Base-by-base conservation (phyloP, 768 basidiomycete species). In the Pleurotus cornucopiae region DNA sequence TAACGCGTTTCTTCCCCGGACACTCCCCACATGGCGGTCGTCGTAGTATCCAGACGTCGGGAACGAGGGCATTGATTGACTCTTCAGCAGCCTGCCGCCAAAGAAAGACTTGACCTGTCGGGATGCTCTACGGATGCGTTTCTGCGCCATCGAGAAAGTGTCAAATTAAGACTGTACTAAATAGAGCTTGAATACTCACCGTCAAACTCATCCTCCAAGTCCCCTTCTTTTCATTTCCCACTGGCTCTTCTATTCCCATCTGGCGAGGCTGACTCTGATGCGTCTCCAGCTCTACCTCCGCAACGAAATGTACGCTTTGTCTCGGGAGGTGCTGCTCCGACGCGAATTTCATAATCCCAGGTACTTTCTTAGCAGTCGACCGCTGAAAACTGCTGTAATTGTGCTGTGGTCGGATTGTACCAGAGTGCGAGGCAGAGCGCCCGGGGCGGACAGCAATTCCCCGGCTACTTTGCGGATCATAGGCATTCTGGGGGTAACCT, bases 101-200 rank as follows among this genome's bases (percentile, higher is more conserved):
- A 53, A 53, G 23, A 53, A 53, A 12, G 39, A 53, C n/a, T 53
- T 53, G n/a, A 53, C 51, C 12, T 16, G 34, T 18, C 41, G 51
- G n/a, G 51, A 53, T 3, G 51, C 51, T 16, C 39, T 37, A 4
- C 51, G 51, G 18, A 53, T 53, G 18, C 51, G 51, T 23, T 43
- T 53, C 51, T 53, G 23, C 11, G 9, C 3, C 14, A 6, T 7
- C 6, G 41, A 9, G 14, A 39, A 37, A 13, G 34, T 6, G 49
- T 52, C 4, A 25, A 12, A 18, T 21, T 1, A 16, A 13, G 16
- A 12, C 13, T 7, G 3, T 14, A 16, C 23, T 13, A 20, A 40
- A 38, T 5, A 9, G 12, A 23, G 38, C 6, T 5, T 12, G 23
- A 4, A 52, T 5, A 52, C 51, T 21, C 23, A 53, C 51, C 16